Evolutionary conservation across 257 asterid genomes (phyloP), one percentile per base, ranked within the genome.

Genomic region (Lycium ferocissimum): DNA sequence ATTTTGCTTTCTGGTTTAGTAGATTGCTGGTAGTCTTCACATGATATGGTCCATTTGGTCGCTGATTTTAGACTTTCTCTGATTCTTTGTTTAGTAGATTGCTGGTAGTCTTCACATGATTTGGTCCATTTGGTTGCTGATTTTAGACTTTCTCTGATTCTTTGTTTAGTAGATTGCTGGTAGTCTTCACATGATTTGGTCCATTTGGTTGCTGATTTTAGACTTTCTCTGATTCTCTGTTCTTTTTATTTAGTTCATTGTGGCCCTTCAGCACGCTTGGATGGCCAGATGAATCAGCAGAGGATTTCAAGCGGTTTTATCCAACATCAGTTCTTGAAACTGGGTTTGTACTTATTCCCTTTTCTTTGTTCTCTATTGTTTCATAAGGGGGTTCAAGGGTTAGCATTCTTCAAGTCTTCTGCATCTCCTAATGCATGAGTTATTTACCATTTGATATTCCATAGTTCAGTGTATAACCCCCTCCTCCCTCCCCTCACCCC

Each of bases 251-350:
- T 86, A 96, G 99, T 89, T 94, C 96, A 70, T 88, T 96, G 86
- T 96, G 98, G 99, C 99, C 99, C 85, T 96, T 96, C 96, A 96
- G 99, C 90, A 95, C 99, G 83, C 97, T 95, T 89, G 98, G 98
- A 87, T 96, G 99, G 99, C 99, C 99, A 72, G 96, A 95, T 88
- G 86, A 80, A 86, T 92, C 97, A 73, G 94, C 97, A 8, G 92
- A 94, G 85, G 99, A 96, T 90, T 91, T 95, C 84, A 91, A 91
- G 90, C 87, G 83, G 14, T 93, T 95, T 86, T 95, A 96, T 93
- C 99, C 99, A 57, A 96, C 99, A 73, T 90, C 98, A 85, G 93
- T 95, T 86, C 94, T 96, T 87, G 99, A 96, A 91, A 96, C 99
- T 51, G 99, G 99, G 99, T 96, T 69, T 67, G 65, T 69, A 53